phyloP scores from a whole-genome alignment of 148 eudicot species.

The Camellia japonica region DNA sequence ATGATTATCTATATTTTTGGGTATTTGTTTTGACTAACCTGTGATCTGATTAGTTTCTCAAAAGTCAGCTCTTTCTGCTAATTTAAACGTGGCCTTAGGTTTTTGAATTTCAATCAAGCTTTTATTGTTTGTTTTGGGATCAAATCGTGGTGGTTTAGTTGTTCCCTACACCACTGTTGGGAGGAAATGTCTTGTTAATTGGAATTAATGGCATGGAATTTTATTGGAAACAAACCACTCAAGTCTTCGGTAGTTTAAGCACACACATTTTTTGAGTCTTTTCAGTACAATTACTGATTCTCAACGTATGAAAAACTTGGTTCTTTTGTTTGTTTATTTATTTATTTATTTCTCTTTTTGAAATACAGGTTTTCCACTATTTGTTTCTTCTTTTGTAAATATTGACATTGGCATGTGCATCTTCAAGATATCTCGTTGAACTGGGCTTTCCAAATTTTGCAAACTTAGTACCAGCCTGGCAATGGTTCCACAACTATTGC shows the following conservation, averaged over 20 bases:
- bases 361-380: neutral
- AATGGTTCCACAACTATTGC: too few relatives aligned
- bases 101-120: too few relatives aligned
- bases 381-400: neutral
- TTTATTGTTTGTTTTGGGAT: too few relatives aligned
- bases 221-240: neutral
- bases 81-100: too few relatives aligned
- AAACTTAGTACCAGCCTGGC: neutral
- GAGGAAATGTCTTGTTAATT: neutral
- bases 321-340: neutral
- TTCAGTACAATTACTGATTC: neutral
- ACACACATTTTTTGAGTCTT: neutral
- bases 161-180: too few relatives aligned
- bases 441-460: neutral
- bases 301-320: neutral
- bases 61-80: too few relatives aligned
- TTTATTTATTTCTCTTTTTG: neutral
- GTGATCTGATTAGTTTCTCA: too few relatives aligned
- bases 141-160: too few relatives aligned
- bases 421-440: neutral
- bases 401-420: neutral
- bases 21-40: too few relatives aligned
- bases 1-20: too few relatives aligned
- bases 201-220: neutral
- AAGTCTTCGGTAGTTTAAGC: neutral